Base-by-base conservation (phyloP, 1,139 yeast genomes). In the Kodamaea alishanica region DNA sequence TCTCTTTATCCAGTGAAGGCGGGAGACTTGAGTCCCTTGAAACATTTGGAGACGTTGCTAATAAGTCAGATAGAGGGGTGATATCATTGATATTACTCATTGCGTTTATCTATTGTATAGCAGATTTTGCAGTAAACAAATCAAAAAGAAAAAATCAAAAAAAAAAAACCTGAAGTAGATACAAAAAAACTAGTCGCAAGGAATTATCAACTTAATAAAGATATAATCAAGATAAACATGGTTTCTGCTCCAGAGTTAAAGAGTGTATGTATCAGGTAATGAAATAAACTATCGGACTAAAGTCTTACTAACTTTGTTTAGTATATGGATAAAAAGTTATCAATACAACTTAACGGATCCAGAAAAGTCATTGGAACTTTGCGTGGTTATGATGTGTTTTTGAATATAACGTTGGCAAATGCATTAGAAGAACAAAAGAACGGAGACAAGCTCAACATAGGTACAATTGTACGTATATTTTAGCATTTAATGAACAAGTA, bases 361-460 rank as follows among this genome's bases (percentile, higher is more conserved):
- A 72, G 95, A 41, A 79, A 76, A 47, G 79, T 87, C 6, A 71
- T 75, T 4, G 96, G 96, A 2, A 74, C 77, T 6, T 70, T 87
- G 42, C 70, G 85, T 55, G 96, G 96, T 8, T 87, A 79, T 56
- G 96, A 87, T 56, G 81, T 77, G 53, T 86, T 85, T 55, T 61
- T 86, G 52, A 87, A 86, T 55, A 65, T 86, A 26, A 89, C 88
- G 1, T 58, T 86, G 26, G 86, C 80, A 33, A 86, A 84, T 38
- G 89, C 92, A 1, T 70, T 80, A 22, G 95, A 85, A 55, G 82
- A 75, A 46, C 67, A 63, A 45, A 46, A 59, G 9, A 63, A 69
- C 39, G 81, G 79, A 6, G 79, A 77, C 10, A 73, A 67, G 47
- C 61, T 68, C 36, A 70, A 68, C 51, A 70, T 79, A 41, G 92